Base-by-base conservation (phyloP, 495 filamentous ascomycete species). In the Podospora tetraspora region DNA sequence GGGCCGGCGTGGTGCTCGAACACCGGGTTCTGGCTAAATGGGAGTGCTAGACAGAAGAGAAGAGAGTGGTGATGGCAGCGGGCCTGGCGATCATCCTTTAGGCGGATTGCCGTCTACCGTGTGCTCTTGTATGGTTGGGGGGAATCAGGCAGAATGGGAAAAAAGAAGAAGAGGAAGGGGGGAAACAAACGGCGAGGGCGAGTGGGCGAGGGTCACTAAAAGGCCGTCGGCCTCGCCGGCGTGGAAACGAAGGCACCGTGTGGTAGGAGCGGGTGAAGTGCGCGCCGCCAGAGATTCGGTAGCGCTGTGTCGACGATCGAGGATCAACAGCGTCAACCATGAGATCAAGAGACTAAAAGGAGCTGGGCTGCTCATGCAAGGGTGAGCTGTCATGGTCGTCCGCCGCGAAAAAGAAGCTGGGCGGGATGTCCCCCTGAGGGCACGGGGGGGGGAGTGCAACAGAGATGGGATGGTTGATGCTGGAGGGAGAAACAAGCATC, bases 71-170 rank as follows among this genome's bases (percentile, higher is more conserved):
- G 70, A 72, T 66, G 63, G 66, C 68, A 66, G 57, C 65, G 61
- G 62, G 19, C 61, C 32, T 67, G 74, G 30, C 71, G 73, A 77
- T 77, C 75, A 77, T 77, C 57, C 63, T 73, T 73, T 74, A 69
- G 59, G 34, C 34, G 34, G 37, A 52, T 57, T 34, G 62, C 63
- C 52, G 30, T 3, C 43, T 60, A 60, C 59, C 59, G 59, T 60
- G 43, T 30, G 27, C 25, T 27, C 30, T 23, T 23, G 62, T 66
- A 37, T 57, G 59, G 57, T 57, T 10, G 66, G 29, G 27, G 58
- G 32, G 34, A 59, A 69, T 70, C 68, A 73, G 69, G 68, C 71
- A 71, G 69, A 75, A 73, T 63, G 70, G 73, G 57, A 69, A 68
- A 68, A 68, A 60, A 64, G 57, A 65, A 66, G 66, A 67, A 64